Evolutionary conservation across 2,329 filamentous ascomycete genomes (phyloP).

Genomic region (Drechslerella stenobrocha): DNA sequence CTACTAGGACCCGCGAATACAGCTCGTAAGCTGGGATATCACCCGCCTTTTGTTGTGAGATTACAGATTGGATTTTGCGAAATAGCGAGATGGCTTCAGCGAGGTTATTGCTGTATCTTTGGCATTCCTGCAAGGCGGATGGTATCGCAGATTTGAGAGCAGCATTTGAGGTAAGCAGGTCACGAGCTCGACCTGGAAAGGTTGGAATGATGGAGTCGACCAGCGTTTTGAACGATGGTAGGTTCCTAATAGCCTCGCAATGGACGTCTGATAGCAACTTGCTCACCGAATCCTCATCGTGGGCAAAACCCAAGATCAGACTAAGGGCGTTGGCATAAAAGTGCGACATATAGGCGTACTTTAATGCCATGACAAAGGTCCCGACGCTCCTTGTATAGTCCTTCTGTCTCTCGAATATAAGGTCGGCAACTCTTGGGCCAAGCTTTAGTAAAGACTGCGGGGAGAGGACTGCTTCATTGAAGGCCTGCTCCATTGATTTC

Average conservation of each 20-base stretch:
- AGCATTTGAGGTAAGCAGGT: constrained; percentile 65
- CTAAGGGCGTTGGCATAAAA: constrained; percentile 78
- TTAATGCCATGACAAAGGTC: constrained; percentile 52
- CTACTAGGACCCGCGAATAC: constrained; percentile 36
- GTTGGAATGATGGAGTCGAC: constrained; percentile 30
- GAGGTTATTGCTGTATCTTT: constrained; percentile 48
- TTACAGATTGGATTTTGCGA: constrained; percentile 35
- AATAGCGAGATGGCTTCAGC: constrained; percentile 49
- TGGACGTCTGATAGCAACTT: constrained; percentile 64
- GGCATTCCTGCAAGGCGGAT: constrained; percentile 42
- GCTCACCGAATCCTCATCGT: constrained; percentile 53
- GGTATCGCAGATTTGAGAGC: constrained; percentile 58
- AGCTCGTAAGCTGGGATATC: constrained; percentile 44
- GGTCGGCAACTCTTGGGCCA: constrained; percentile 66
- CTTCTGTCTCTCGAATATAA: constrained; percentile 70
- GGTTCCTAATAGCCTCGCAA: constrained; percentile 68
- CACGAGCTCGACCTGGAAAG: constrained; percentile 53
- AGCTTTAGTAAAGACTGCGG: constrained; percentile 64
- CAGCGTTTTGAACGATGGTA: constrained; percentile 65
- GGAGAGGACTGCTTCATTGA: constrained; percentile 67
- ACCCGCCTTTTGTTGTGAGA: constrained; percentile 22
- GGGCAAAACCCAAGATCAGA: constrained; percentile 61
- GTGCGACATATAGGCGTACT: constrained; percentile 85
- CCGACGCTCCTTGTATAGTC: constrained; percentile 71
- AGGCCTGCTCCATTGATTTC: constrained; percentile 72